Evolutionary conservation across 495 filamentous ascomycete genomes (phyloP), one percentile per base, ranked within the genome.

Genomic region (Neurospora sp.): DNA sequence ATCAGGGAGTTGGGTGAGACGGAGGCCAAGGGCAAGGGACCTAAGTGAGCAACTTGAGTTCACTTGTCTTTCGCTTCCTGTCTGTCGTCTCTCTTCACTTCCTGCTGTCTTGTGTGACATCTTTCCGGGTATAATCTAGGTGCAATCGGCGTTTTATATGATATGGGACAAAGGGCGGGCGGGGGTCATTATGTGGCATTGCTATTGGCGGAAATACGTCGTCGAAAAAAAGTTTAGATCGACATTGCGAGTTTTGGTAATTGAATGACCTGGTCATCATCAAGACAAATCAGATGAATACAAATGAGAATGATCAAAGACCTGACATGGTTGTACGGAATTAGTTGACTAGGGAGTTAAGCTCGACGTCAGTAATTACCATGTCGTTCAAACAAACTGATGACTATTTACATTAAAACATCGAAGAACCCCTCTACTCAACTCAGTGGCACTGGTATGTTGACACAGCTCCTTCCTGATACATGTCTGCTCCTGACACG

Each of bases 11-110:
- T 99, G 72, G 88, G 88, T 7, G 93, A 96, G 82, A 92, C 87
- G 5, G 96, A 99, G 83, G 94, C 94, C 1, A 93, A 94, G 82
- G 92, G 91, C 2, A 99, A 97, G 83, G 91, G 90, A n/a, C 78
- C 84, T 3, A 89, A 87, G 79, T 88, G 75, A 79, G 35, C 35
- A 20, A 72, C 18, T n/a, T 62, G 31, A 72, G 16, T 4, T 62
- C 14, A 18, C 27, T 27, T 27, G 27, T 66, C 12, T 8, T 66
- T 18, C 16, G 54, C 54, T 35, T 35, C 12, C 3, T 18, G 7
- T 66, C 0, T 16, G 23, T 31, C 5, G 23, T 62, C 27, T 66
- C 54, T 31, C 23, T 35, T 37, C 31, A 4, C 54, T 31, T 31
- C 31, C 16, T 35, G 0, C 10, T 54, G 48, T 66, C 31, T 31